Base-by-base conservation (phyloP, 1,139 yeast genomes). In the Candida sp. region DNA sequence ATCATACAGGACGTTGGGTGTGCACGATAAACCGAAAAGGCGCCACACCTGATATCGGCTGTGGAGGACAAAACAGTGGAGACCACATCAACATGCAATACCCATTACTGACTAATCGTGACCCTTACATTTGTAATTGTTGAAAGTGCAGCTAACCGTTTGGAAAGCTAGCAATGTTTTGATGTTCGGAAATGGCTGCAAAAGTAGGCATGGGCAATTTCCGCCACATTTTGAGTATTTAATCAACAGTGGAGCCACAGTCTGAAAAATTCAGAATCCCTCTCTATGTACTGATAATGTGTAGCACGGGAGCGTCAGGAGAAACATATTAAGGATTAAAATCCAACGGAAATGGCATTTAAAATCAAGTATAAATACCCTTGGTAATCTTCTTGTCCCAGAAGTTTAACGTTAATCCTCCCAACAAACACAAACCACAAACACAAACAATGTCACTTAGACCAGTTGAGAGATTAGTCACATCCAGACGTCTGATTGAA, bases 401-500 rank as follows among this genome's bases (percentile, higher is more conserved):
- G 17, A 17, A 17, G 17, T 17, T 17, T 17, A 17, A 17, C 17
- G 17, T 17, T 17, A 17, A 17, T 17, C 17, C 17, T 2, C 17
- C 17, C 17, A 17, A 17, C 17, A 17, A 17, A 17, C 17, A 17
- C 17, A 28, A 6, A 28, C 31, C 31, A 17, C 7, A 28, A 37
- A 7, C 23, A 37, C 22, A 31, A 42, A 32, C 17, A 11, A 43
- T 43, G 46, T 43, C 46, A 50, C 33, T 49, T 61, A 80, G 94
- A 76, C 69, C 86, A 9, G 78, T 90, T 54, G 68, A 78, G 42
- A 85, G 83, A 63, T 74, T 81, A 44, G 78, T 90, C 57, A 71
- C 81, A 52, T 94, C 96, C 28, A 63, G 80, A 48, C 92, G 90
- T 62, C 93, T 88, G 66, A 76, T 88, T 23, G 97, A 91, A 71